Conservation (phyloP, 2,329 filamentous ascomycete species). For the Parafenestella ontariensis region DNA sequence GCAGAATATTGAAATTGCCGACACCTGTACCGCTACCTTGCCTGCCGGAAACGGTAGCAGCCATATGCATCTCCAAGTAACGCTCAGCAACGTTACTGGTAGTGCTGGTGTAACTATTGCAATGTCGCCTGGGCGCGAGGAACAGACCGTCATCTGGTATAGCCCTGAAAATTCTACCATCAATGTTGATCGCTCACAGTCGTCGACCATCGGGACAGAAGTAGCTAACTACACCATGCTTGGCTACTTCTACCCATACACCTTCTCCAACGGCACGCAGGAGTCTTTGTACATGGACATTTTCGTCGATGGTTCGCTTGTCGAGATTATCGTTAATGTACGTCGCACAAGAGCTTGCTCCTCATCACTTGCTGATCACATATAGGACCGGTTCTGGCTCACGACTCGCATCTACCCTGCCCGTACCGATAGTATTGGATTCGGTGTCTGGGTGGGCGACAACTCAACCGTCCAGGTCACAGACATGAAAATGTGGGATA, state of each 20-base stretch:
- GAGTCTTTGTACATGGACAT: slow-evolving; percentile 55
- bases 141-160: slow-evolving; percentile 56
- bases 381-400: slow-evolving; percentile 47
- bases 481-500: slow-evolving; percentile 50
- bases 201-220: slow-evolving; percentile 48
- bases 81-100: slow-evolving; percentile 48
- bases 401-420: slow-evolving; percentile 57
- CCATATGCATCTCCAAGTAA: slow-evolving; percentile 53
- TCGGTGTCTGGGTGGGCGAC: slow-evolving; percentile 51
- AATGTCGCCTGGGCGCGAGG: slow-evolving; percentile 52
- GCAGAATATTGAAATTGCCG: slow-evolving; percentile 25
- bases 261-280: slow-evolving; percentile 37
- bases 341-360: slow-evolving; percentile 8
- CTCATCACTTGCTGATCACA: slow-evolving; percentile 6
- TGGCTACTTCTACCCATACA: slow-evolving; percentile 57
- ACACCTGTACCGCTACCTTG: slow-evolving; percentile 28
- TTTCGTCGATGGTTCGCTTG: slow-evolving; percentile 56
- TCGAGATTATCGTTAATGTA: slow-evolving; percentile 57
- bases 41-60: slow-evolving; percentile 38
- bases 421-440: slow-evolving; percentile 52
- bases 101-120: slow-evolving; percentile 53
- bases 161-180: slow-evolving; percentile 56
- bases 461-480: slow-evolving; percentile 47
- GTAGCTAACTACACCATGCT: slow-evolving; percentile 54
- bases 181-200: slow-evolving; percentile 54